Evolutionary conservation across 2,329 filamentous ascomycete species (phyloP), one percentile per base, ranked within the genome.

Genomic region (Ophidiomyces ophidiicola): DNA sequence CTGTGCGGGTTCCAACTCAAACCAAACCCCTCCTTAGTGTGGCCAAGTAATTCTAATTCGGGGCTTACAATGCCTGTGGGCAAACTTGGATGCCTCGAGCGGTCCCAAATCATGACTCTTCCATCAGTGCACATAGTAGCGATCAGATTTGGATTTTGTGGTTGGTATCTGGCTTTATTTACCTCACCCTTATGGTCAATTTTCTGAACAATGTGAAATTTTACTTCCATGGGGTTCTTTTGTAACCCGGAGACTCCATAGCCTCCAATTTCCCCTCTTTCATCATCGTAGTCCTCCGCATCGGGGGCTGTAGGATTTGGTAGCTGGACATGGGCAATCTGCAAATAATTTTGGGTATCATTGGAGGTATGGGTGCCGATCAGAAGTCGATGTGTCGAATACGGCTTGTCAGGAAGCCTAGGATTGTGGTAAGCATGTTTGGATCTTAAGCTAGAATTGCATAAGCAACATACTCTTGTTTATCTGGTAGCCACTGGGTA

Each of bases 121-220:
- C 84, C 82, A 58, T 94, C 83, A 5, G 84, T 76, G 48, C 84
- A 86, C 63, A 94, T 79, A 0, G 90, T 94, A 2, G 90, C 90
- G 52, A 98, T 92, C 42, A 98, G 78, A 54, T 98, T 86, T 4
- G 88, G 86, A 55, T 98, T 98, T 59, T 96, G 88, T 8, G 90
- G 90, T 62, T 94, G 87, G 58, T 96, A 96, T 50, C 90, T 80
- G 11, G 90, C 92, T 68, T 96, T 98, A 71, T 98, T 98, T 57
- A 98, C 86, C 61, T 98, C 90, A 47, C 84, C 83, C 11, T 87
- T 86, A 58, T 98, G 90, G 58, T 93, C 82, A 57, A 98, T 98
- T 62, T 83, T 90, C 62, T 98, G 90, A 36, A 90, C 80, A 53
- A 98, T 82, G 48, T 82, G 81, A 68, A 93, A 94, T 54, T 83